Base-by-base conservation (phyloP, 2,329 filamentous ascomycete genomes). In the Colletotrichum orbiculare region DNA sequence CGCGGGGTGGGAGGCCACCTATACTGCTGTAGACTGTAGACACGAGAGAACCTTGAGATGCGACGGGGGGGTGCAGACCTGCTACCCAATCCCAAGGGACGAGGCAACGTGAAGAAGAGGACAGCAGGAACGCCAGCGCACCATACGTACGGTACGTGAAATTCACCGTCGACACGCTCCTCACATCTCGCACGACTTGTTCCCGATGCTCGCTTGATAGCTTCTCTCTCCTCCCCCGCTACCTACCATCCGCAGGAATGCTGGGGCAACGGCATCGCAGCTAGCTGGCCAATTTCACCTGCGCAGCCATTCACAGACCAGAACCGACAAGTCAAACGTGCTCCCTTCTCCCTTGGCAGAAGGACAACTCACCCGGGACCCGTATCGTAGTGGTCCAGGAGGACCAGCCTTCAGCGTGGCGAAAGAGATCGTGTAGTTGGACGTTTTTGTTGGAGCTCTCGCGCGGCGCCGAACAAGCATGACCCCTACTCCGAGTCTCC, bases 381-480 rank as follows among this genome's bases (percentile, higher is more conserved):
- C 33, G 33, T 33, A 13, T 53, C 56, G 53, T 46, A 17, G 37
- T 47, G 39, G 41, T 52, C 56, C 41, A 45, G 47, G 25, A 25
- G 25, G 25, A 25, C 25, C 25, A 25, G 25, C 25, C 47, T 39
- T 34, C 39, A 39, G 56, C 56, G 56, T 59, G 56, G 56, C 56
- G 38, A 60, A 37, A 38, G 25, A 48, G 15, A 12, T 4, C 5
- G 11, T 15, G 13, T 43, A 15, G 13, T 47, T 37, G 55, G 46
- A 17, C 38, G 56, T 34, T 53, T 52, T 45, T 45, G 41, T 47
- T 58, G 46, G 55, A 47, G 41, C 37, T 45, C 45, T 10, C 43
- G 45, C 62, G 62, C 50, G 25, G 57, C 15, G 41, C 41, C 52
- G 57, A 62, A 62, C 62, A 65, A 47, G 62, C 62, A 65, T 65